phyloP scores from a whole-genome alignment of 306 rosid genomes.

The Betula pendula region DNA sequence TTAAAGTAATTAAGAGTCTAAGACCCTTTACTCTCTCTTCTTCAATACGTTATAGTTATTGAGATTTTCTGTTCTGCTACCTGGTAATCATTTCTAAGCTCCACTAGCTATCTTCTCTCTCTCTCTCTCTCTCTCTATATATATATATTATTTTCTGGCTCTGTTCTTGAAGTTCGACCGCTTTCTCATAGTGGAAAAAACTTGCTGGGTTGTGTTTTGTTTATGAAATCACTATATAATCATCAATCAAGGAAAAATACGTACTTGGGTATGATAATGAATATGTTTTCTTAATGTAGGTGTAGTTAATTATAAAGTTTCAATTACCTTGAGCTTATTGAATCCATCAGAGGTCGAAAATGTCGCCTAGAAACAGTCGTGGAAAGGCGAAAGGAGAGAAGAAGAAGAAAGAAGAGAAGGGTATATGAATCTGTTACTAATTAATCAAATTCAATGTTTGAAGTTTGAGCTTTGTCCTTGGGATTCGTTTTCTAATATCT shows the following conservation, averaged over 20 bases:
- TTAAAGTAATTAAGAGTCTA: constrained; percentile 28
- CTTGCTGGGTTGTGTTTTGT: not conserved
- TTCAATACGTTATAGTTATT: constrained; percentile 5
- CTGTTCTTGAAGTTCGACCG: not conserved
- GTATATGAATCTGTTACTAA: constrained; percentile 24
- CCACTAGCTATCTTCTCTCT: not conserved
- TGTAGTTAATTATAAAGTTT: constrained; percentile 16
- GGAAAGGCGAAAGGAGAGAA: constrained; percentile 86
- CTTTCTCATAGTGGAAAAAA: not conserved
- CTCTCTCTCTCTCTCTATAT: not conserved
- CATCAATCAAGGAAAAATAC: not conserved
- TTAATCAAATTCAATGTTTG: not conserved
- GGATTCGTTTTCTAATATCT: not conserved
- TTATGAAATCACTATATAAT: not conserved
- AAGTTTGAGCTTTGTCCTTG: not conserved
- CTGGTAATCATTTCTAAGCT: constrained; percentile 37
- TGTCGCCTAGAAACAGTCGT: constrained; percentile 90
- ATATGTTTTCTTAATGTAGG: not conserved
- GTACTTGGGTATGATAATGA: not conserved
- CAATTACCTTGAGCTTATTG: constrained; percentile 24
- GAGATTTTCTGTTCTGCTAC: constrained; percentile 19
- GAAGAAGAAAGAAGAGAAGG: constrained; percentile 95
- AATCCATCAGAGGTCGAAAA: constrained; percentile 34
- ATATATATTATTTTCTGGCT: not conserved
- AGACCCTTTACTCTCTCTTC: constrained; percentile 8